Percentiles rank a stretch among this genome's conserved stretches.
phyloP scores from a whole-genome alignment of 305 asterid genomes.

The Fraxinus sp. region DNA sequence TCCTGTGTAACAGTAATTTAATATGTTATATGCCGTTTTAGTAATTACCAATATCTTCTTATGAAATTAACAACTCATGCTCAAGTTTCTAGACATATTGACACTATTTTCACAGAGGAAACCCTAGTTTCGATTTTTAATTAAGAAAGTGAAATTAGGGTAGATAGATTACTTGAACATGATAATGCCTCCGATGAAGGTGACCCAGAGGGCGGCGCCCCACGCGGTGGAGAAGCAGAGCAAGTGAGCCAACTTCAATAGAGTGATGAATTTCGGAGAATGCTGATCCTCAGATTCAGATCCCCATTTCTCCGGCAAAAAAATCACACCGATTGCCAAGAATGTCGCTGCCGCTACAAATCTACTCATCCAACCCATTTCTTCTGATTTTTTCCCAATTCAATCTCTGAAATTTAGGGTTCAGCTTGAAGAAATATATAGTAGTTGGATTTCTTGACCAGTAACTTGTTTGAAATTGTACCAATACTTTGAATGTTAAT shows the following conservation, averaged over 20 bases:
- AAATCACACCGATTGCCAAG: conserved; percentile 71
- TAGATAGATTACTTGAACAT: conserved; percentile 69
- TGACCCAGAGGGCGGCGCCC: conserved; percentile 95
- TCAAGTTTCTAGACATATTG: neutral
- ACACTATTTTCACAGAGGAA: neutral
- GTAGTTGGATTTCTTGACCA: neutral
- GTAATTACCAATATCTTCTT: neutral
- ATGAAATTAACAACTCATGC: neutral
- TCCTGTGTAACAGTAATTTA: conserved; percentile 36
- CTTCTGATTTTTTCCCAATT: neutral
- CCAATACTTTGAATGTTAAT: neutral
- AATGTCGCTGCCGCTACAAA: conserved; percentile 71
- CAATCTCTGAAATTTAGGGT: neutral
- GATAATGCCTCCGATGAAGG: conserved; percentile 97
- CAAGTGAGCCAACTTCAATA: conserved; percentile 71
- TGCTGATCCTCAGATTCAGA: conserved; percentile 56
- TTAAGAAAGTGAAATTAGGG: neutral
- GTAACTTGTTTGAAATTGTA: neutral
- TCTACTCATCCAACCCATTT: conserved; percentile 82
- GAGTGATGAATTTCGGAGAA: conserved; percentile 44
- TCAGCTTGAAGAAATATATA: neutral
- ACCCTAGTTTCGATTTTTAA: neutral
- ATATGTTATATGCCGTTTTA: neutral
- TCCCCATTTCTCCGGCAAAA: conserved; percentile 85
- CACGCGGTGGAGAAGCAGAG: conserved; percentile 90